These are phyloP conservation scores for Aaosphaeria pasadenensis DNA, from an alignment of 2,329 filamentous ascomycete species.

Conservation along the genomic window DNA sequence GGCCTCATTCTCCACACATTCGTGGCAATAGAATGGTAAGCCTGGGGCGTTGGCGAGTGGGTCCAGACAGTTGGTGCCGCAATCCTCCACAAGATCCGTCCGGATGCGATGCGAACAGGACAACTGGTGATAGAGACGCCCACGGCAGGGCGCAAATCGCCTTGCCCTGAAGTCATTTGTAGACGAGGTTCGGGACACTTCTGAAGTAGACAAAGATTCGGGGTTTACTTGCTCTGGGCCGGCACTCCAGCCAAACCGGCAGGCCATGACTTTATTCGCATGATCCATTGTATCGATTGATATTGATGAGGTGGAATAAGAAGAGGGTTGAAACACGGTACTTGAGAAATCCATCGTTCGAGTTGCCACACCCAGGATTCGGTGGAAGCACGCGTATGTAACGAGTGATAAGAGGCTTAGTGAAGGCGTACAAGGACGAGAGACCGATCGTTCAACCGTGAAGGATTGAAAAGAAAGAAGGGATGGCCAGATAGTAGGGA, in stretches of 20 bases:
- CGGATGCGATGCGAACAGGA: constrained; percentile 33
- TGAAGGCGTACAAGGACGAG: too few relatives aligned
- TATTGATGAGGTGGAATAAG: constrained; percentile 10
- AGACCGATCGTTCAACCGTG: too few relatives aligned
- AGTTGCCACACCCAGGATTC: too few relatives aligned
- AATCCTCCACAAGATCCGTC: constrained; percentile 35
- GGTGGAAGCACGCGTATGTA: too few relatives aligned
- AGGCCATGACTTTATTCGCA: constrained; percentile 29
- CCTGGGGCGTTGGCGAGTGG: constrained; percentile 14
- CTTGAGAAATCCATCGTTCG: constrained; percentile 30
- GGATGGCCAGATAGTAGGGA: too few relatives aligned
- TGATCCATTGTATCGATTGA: constrained; percentile 33
- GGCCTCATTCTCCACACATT: constrained; percentile 28
- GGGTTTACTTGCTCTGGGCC: constrained; percentile 12
- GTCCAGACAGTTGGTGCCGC: constrained; percentile 33
- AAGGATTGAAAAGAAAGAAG: too few relatives aligned
- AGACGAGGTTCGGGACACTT: constrained; percentile 5
- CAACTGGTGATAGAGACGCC: constrained; percentile 35
- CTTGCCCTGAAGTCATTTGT: constrained; percentile 20
- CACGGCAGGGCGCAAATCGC: constrained; percentile 31
- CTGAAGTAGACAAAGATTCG: constrained; percentile 4
- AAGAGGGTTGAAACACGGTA: constrained; percentile 15
- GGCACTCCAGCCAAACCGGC: constrained; percentile 32
- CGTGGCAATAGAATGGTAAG: constrained; percentile 28
- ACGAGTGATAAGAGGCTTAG: too few relatives aligned